Evolutionary conservation across 768 basidiomycete species (phyloP), one percentile per base, ranked within the genome.

Genomic region (Suillus subluteus): DNA sequence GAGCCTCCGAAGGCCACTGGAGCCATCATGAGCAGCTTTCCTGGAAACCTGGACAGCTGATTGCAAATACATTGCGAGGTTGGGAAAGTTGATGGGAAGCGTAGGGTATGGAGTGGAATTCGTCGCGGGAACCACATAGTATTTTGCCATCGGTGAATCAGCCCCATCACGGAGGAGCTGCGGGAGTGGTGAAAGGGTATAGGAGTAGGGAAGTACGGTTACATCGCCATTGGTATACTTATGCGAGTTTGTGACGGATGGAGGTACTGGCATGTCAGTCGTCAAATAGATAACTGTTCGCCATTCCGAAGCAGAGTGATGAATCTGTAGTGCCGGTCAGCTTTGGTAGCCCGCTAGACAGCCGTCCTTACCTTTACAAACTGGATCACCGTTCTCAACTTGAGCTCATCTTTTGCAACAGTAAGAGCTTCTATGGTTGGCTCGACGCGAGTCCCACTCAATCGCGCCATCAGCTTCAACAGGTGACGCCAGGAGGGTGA

Each of bases 271-370:
- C 71, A 88, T 81, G 71, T 95, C 93, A 63, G 92, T 85, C 1
- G 90, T 89, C 70, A 95, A 87, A 83, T 92, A 94, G 18, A 94
- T 75, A 26, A 94, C 79, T 12, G 88, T 88, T 63, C 89, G 84
- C 93, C 93, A 95, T 21, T 88, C 86, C 6, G 78, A 71, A 0
- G 88, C 83, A 23, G 81, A 72, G 46, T 83, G 86, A 71, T 90
- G 86, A 11, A 88, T 82, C 91, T 93, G 37, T 38, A 48, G 71
- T 40, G 37, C 56, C 23, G 13, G 55, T 68, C 55, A 68, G 66
- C 46, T 67, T 0, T 12, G 61, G 35, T 43, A 46, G 62, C 26
- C 41, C 23, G 38, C 56, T 40, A 58, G 16, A 54, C 62, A 11
- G 43, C 38, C 63, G 21, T 62, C 71, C 84, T 62, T 70, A 91